Conservation (phyloP, 371 early-diverging fungal genomes). For the Circinella minor region DNA sequence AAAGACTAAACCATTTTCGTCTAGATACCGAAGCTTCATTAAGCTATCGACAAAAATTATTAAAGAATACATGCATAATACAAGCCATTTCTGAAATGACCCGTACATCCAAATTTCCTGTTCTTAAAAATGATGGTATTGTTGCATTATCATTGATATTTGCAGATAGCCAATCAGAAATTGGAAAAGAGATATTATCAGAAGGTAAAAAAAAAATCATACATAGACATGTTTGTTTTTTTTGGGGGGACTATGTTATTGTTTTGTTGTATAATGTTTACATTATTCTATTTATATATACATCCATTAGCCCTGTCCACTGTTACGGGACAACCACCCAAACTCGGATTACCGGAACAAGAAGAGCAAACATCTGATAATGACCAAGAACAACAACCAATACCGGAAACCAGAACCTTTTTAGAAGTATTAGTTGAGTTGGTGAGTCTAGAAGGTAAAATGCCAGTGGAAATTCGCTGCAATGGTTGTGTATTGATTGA, state of each 20-base stretch:
- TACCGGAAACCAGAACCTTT: slow-evolving; percentile 36
- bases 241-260: too few relatives aligned
- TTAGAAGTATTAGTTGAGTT: slow-evolving; percentile 48
- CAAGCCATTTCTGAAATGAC: slow-evolving; percentile 56
- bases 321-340: slow-evolving; percentile 8
- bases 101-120: slow-evolving; percentile 54
- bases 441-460: slow-evolving; percentile 30
- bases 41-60: slow-evolving; percentile 44
- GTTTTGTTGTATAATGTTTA: too few relatives aligned
- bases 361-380: slow-evolving; percentile 21
- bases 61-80: slow-evolving; percentile 34
- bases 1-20: background rate
- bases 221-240: too few relatives aligned
- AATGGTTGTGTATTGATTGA: slow-evolving; percentile 59
- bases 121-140: slow-evolving; percentile 69
- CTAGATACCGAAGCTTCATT: slow-evolving; percentile 18
- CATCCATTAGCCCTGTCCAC: background rate
- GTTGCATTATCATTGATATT: slow-evolving; percentile 60
- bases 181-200: slow-evolving; percentile 1
- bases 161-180: slow-evolving; percentile 32
- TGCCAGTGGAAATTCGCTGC: slow-evolving; percentile 41
- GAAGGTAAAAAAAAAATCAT: slow-evolving; percentile 19
- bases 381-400: slow-evolving; percentile 17
- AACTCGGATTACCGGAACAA: slow-evolving; percentile 8
- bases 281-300: too few relatives aligned